Evolutionary conservation across 352 stramenopile species (phyloP).

Genomic region (Phytophthora fragariae): DNA sequence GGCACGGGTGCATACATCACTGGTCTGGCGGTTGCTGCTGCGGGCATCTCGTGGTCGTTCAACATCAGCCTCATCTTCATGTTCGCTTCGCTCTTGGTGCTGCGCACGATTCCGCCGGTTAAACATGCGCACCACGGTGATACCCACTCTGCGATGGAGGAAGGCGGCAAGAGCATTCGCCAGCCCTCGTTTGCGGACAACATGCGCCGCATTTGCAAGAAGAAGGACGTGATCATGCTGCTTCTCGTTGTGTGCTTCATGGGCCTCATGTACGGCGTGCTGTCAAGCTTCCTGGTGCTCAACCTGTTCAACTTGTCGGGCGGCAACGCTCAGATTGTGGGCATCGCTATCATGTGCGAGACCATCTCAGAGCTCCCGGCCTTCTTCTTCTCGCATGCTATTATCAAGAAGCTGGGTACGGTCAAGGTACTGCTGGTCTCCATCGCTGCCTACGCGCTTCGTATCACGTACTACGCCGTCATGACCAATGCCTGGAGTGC

Average conservation of each 20-base stretch:
- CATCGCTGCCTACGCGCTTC: slow-evolving; percentile 55
- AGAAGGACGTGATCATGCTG: slow-evolving; percentile 67
- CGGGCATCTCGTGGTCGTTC: slow-evolving; percentile 73
- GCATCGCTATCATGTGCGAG: slow-evolving; percentile 54
- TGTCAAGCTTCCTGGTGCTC: slow-evolving; percentile 77
- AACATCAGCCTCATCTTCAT: slow-evolving; percentile 65
- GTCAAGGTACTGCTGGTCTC: slow-evolving; percentile 65
- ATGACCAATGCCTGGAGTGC: slow-evolving; percentile 70
- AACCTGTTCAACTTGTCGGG: slow-evolving; percentile 79
- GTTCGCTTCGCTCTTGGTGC: slow-evolving; percentile 57
- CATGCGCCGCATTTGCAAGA: slow-evolving; percentile 33
- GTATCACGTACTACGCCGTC: slow-evolving; percentile 62
- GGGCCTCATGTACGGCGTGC: slow-evolving; percentile 76
- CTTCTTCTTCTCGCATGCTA: slow-evolving; percentile 75
- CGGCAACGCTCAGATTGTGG: slow-evolving; percentile 71
- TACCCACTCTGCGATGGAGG: slow-evolving; percentile 34
- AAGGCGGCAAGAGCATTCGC: slow-evolving; percentile 17
- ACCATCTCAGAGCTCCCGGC: slow-evolving; percentile 71
- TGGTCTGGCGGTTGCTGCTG: slow-evolving; percentile 55
- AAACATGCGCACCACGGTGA: slow-evolving; percentile 42
- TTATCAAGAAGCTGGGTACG: slow-evolving; percentile 68
- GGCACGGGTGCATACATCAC: slow-evolving; percentile 63
- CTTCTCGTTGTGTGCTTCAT: slow-evolving; percentile 75
- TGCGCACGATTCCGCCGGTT: slow-evolving; percentile 62
- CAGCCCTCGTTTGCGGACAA: slow-evolving; percentile 32